Conservation (phyloP, 2,329 filamentous ascomycete genomes). For the Talaromyces sp. region DNA sequence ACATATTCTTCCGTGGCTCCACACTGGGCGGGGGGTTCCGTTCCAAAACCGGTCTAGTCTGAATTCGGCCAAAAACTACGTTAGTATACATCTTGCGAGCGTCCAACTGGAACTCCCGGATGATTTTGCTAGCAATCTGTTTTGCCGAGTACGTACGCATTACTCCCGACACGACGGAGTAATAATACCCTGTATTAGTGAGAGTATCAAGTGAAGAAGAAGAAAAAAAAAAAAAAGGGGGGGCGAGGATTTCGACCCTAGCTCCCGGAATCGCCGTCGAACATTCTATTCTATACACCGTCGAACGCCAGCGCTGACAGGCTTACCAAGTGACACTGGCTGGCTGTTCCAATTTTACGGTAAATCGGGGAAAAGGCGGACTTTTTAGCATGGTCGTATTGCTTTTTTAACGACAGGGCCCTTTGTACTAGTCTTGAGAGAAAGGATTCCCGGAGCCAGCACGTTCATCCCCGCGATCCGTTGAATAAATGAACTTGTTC, state of each 20-base stretch:
- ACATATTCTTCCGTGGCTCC: background rate
- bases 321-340: no score
- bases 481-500: background rate
- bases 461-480: background rate
- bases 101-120: no score
- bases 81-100: no score
- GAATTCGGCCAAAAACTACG: background rate
- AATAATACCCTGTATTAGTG: no score
- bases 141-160: no score
- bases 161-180: no score
- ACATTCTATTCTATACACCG: background rate
- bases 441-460: background rate
- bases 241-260: background rate
- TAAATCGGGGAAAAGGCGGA: background rate
- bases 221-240: background rate
- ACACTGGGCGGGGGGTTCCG: background rate
- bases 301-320: background rate
- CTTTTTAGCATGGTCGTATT: background rate
- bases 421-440: no score
- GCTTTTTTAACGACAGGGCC: no score
- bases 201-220: no score
- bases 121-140: no score
- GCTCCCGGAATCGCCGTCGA: background rate
- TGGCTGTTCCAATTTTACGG: background rate
- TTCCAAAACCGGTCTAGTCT: background rate